Evolutionary conservation across 208 protist species (phyloP), one percentile per base, ranked within the genome.

Genomic region (Leishmania arabica): DNA sequence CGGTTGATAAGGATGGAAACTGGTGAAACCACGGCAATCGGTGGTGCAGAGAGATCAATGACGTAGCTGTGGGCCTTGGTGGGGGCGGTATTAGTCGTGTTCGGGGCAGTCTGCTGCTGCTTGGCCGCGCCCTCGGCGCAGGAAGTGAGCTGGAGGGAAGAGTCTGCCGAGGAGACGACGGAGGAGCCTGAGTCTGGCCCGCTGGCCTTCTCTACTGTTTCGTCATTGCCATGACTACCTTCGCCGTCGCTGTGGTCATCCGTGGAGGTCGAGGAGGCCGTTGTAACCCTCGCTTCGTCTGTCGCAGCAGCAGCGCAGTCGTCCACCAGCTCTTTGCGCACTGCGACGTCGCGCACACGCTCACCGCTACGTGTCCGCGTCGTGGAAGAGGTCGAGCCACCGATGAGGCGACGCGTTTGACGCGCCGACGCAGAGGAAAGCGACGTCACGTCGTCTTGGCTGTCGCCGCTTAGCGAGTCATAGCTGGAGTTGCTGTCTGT

Each of bases 1-100:
- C 86, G 86, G 65, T 81, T 80, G 34, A 90, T 78, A 3, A 90
- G 68, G 51, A 90, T 87, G 21, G 83, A 90, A 8, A 80, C 75
- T 53, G 86, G 83, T 13, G 82, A 78, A 15, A 58, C 69, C 24
- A 81, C n/a, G 9, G 78, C 84, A 9, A 75, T 71, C 47, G 81
- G 86, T 37, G 80, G 56, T 0, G 72, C 31, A 2, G 86, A 83
- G 37, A 85, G 80, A 42, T 84, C 64, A 19, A 82, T 84, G 68
- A 77, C 65, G 51, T 21, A 66, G 2, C 21, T 45, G 24, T 65
- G 74, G 21, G 56, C 2, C 21, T 34, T 49, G 21, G 56, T 3
- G 5, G 56, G 27, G 34, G 47, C 9, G 7, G 34, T 11, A 8
- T 11, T 45, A 21, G 21, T 31, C 40, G 34, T 66, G 37, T 1